Base-by-base conservation (phyloP, 495 filamentous ascomycete genomes). In the Daldinia caldariorum region DNA sequence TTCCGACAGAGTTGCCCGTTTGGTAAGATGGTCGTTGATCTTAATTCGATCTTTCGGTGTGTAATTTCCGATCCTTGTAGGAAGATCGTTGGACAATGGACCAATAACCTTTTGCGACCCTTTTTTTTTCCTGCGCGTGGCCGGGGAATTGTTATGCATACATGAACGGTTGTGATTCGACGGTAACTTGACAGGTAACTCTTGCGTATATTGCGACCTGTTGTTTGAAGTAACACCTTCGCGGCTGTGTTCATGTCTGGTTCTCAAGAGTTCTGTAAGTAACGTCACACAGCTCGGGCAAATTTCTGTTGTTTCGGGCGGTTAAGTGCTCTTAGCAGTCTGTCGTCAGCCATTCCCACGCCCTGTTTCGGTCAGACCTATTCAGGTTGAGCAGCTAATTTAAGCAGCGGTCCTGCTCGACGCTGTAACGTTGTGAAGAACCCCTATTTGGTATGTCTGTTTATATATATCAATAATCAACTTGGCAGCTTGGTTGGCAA, bases 51-150 rank as follows among this genome's bases (percentile, higher is more conserved):
- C 54, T 58, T 56, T 64, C 12, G 14, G 0, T 63, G 29, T n/a
- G 12, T 64, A 72, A 72, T 72, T 67, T 72, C 64, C 49, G 41
- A 67, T 61, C 60, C 64, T 22, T 72, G 64, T 41, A 14, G 6
- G 4, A 14, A 26, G 55, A 63, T 67, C 20, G 16, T 6, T 14
- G 14, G 26, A 6, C 13, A 5, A 43, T 49, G 14, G 14, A 34
- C 62, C 61, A 51, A 51, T 16, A 10, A 31, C 13, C 18, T 50
- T 20, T n/a, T 29, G n/a, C 20, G 29, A 16, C 18, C 43, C 4
- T 22, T 32, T 34, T 1, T 20, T 41, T n/a, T 35, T 26, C 7
- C 7, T 58, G 22, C 2, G 2, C 0, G 20, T 8, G 12, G 18
- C 16, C 31, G 41, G 68, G 68, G 66, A 58, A 71, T 71, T 64